Conservation (phyloP, 2,329 filamentous ascomycete genomes). For the Sporothrix dimorphospora region DNA sequence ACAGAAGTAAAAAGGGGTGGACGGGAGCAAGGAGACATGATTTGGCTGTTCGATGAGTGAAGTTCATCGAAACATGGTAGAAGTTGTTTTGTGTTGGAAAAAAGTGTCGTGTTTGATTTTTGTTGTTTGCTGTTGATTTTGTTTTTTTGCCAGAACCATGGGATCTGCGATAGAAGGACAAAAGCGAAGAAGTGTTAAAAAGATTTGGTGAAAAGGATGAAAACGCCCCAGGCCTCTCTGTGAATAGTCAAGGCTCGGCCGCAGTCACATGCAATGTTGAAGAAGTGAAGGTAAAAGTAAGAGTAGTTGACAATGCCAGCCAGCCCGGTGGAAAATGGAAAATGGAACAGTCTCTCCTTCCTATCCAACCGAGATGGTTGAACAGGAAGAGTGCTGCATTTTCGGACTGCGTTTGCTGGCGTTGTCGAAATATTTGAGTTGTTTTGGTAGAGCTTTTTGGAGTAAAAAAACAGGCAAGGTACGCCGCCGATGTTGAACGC, state of each 20-base stretch:
- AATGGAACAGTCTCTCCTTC: background rate
- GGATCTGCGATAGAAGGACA: background rate
- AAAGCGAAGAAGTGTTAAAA: background rate
- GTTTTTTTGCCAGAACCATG: background rate
- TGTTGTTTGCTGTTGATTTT: background rate
- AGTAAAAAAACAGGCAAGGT: background rate
- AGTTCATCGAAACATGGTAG: no score
- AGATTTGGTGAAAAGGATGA: background rate
- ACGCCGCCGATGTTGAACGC: background rate
- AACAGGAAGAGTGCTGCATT: background rate
- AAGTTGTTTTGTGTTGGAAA: background rate
- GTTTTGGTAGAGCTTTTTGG: constrained; percentile 9
- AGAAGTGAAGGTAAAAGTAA: constrained; percentile 4
- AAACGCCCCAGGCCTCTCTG: constrained; percentile 20
- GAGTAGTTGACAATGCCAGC: background rate
- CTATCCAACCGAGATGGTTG: background rate
- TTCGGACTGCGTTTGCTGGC: background rate
- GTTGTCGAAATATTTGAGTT: background rate
- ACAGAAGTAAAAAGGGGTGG: constrained; percentile 6
- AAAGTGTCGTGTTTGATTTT: background rate
- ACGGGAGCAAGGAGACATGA: background rate
- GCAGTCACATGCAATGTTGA: constrained; percentile 6
- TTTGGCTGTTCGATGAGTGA: background rate
- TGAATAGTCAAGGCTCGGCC: constrained; percentile 15
- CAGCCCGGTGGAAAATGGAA: constrained; percentile 3